Evolutionary conservation across 768 basidiomycete genomes (phyloP), one percentile per base, ranked within the genome.

Genomic region (Candolleomyces efflorescens): DNA sequence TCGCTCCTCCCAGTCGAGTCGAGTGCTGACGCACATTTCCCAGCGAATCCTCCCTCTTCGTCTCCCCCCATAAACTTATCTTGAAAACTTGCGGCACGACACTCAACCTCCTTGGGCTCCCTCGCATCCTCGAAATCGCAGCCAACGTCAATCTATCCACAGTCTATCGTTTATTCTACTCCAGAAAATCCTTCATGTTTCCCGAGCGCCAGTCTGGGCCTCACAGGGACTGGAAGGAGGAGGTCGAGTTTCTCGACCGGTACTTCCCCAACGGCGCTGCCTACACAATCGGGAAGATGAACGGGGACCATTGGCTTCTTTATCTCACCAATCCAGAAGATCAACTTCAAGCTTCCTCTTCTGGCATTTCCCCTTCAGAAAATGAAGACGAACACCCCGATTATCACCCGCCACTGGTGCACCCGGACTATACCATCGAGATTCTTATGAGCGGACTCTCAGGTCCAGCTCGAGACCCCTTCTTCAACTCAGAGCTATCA

Each of bases 11-110:
- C 55, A 37, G 44, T 15, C 17, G 47, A 45, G 15, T 24, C 51
- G 20, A 54, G 59, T 62, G 44, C 62, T 65, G 38, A 63, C 55
- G 36, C 45, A 47, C 50, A 52, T 41, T 17, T 15, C 44, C n/a
- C 71, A 98, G 97, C 77, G 97, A 98, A 82, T 98, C 96, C 0
- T 98, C 95, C 38, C 80, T 99, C 55, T 96, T 99, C 67, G 86
- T 99, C 54, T 92, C 89, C 39, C 85, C 96, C 2, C 95, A 99
- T 74, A 88, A 94, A 56, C 82, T 99, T 59, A 98, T 99, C 65
- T 85, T 99, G 68, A 99, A 99, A 75, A 99, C 97, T 12, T 99
- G 97, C 71, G 97, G 97, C 23, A 99, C 97, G 3, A 99, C 97
- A 5, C 87, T 98, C 60, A 98, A 98, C 75, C 88, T 99, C 50